A percentile compares a stretch with the other conserved stretches of the same genome.
phyloP scores from a whole-genome alignment of 2,329 filamentous ascomycete species.

The Chaetomiaceae sp. region DNA sequence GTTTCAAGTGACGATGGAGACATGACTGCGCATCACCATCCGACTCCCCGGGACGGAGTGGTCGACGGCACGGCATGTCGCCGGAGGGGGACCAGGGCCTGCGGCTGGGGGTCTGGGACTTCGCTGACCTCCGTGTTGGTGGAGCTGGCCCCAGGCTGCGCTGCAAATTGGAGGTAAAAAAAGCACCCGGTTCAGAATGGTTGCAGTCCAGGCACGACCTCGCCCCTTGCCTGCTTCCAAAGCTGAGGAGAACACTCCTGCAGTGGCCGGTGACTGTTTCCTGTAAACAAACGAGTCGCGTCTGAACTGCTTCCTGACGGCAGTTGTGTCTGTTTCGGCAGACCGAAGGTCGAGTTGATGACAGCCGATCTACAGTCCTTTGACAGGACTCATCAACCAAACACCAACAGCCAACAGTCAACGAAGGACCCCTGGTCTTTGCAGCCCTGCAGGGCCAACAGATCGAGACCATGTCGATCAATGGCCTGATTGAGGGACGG shows the following conservation, averaged over 20 bases:
- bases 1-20: not conserved
- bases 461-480: not conserved
- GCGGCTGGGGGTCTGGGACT: not conserved
- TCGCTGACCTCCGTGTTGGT: not conserved
- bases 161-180: not conserved
- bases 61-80: constrained; percentile 4
- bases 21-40: not conserved
- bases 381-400: not conserved
- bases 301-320: not conserved
- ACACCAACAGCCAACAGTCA: not conserved
- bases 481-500: not conserved
- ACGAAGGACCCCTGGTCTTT: not conserved
- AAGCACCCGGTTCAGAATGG: not conserved
- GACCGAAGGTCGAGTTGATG: not conserved
- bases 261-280: not conserved
- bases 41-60: not conserved
- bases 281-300: not conserved
- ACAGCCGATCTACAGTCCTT: not conserved
- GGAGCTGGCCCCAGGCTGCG: not conserved
- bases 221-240: constrained; percentile 2
- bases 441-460: constrained; percentile 13
- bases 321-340: not conserved
- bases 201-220: not conserved
- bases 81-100: not conserved
- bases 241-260: not conserved